phyloP scores from a whole-genome alignment of 352 stramenopile genomes.

The Phytophthora pluvialis region DNA sequence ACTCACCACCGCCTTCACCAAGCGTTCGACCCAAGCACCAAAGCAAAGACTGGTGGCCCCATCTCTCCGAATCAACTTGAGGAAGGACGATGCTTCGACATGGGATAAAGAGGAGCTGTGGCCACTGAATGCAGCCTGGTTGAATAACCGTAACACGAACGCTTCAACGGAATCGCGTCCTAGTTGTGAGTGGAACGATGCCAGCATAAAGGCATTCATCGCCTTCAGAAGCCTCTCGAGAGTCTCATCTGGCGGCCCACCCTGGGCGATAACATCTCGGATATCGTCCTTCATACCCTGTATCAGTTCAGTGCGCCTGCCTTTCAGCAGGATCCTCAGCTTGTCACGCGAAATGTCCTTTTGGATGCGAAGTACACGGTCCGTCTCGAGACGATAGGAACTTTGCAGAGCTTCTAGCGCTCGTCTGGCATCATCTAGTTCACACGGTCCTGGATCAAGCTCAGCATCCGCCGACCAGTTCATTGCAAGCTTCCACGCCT shows the following conservation, averaged over 20 bases:
- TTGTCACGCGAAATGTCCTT: conserved; percentile 4
- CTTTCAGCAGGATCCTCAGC: neutral
- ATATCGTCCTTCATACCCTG: conserved; percentile 6
- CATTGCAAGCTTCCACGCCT: conserved; percentile 27
- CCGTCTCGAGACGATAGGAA: conserved; percentile 21
- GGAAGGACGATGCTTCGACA: neutral
- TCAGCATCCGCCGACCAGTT: conserved; percentile 13
- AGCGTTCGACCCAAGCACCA: conserved; percentile 3
- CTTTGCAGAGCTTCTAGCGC: conserved; percentile 11
- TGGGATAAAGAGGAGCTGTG: neutral
- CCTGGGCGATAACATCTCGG: conserved; percentile 15
- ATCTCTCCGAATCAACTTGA: conserved; percentile 2
- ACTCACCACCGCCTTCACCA: neutral
- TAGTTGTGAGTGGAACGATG: neutral
- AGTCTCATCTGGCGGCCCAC: neutral
- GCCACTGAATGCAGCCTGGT: neutral
- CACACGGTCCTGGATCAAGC: neutral
- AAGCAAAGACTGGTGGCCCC: neutral
- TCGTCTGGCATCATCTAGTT: conserved; percentile 11
- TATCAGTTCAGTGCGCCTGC: neutral
- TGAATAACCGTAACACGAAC: neutral
- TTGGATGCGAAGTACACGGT: conserved; percentile 14
- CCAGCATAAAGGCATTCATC: conserved; percentile 11
- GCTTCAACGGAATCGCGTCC: neutral
- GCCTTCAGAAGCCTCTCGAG: conserved; percentile 12